These are phyloP conservation scores for Boletus semigastroideus DNA, from an alignment of 1,284 basidiomycete genomes.

Conservation along the genomic window DNA sequence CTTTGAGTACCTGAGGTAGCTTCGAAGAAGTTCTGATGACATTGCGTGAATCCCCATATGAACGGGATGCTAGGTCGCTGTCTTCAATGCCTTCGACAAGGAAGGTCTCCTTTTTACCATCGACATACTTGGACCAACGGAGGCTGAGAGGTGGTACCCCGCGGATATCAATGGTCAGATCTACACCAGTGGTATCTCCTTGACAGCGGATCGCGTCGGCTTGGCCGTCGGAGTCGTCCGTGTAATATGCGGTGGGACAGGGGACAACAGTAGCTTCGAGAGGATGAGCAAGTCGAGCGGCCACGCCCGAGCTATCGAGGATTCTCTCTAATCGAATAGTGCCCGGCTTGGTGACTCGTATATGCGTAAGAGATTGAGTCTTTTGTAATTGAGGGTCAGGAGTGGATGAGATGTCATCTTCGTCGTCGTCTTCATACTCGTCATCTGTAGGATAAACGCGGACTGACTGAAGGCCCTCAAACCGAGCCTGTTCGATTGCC, in stretches of 20 bases:
- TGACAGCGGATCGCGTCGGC: conserved; percentile 65
- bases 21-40: conserved; percentile 27
- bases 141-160: conserved; percentile 81
- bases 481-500: conserved; percentile 57
- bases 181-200: conserved; percentile 62
- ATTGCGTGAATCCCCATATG: conserved; percentile 19
- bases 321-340: conserved; percentile 72
- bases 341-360: conserved; percentile 71
- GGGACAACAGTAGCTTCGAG: conserved; percentile 76
- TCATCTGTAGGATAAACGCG: conserved; percentile 54
- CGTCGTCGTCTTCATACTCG: conserved; percentile 58
- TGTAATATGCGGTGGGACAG: conserved; percentile 77
- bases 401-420: conserved; percentile 37
- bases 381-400: conserved; percentile 51
- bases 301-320: conserved; percentile 64
- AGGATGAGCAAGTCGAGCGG: conserved; percentile 63
- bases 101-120: conserved; percentile 64
- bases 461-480: conserved; percentile 49
- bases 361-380: conserved; percentile 71
- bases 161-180: conserved; percentile 66
- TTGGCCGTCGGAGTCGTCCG: conserved; percentile 41
- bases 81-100: conserved; percentile 84
- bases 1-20: conserved; percentile 54
- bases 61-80: conserved; percentile 30
- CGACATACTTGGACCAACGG: conserved; percentile 70